Conservation (phyloP, 257 asterid species). For the Solanum gracilifrons region DNA sequence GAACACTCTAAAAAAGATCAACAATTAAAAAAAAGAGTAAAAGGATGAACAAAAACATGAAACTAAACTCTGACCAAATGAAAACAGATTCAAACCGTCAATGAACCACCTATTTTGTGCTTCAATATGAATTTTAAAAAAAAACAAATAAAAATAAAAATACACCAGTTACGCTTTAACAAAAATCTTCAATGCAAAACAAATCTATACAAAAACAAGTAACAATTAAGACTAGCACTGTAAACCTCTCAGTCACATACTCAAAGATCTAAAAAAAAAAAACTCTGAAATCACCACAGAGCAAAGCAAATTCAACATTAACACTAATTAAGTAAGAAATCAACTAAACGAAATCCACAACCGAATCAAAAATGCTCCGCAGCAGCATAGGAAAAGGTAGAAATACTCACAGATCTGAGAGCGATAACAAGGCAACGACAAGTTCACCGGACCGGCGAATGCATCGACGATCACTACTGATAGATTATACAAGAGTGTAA, state of each 20-base stretch:
- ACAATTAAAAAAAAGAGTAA: neutral
- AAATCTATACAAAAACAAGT: neutral
- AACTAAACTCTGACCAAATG: neutral
- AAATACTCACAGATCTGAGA: slow-evolving; percentile 20
- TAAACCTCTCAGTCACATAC: neutral
- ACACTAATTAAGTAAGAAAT: neutral
- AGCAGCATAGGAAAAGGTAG: neutral
- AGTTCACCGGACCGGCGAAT: slow-evolving; percentile 21
- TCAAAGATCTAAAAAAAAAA: neutral
- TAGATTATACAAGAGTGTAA: neutral
- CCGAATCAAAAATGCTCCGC: neutral
- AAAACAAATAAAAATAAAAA: neutral
- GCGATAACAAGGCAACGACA: slow-evolving; percentile 6
- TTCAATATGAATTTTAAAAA: neutral
- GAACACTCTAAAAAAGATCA: neutral
- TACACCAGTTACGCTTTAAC: neutral
- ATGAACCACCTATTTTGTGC: neutral
- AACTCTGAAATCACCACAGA: neutral
- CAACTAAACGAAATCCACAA: neutral
- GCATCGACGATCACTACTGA: slow-evolving; percentile 2
- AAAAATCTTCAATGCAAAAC: neutral
- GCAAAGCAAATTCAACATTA: neutral
- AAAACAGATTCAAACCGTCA: neutral
- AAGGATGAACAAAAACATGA: neutral
- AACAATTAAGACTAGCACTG: neutral